Evolutionary conservation across 768 basidiomycete genomes (phyloP), one percentile per base, ranked within the genome.

Genomic region (Psilocybe sp.): DNA sequence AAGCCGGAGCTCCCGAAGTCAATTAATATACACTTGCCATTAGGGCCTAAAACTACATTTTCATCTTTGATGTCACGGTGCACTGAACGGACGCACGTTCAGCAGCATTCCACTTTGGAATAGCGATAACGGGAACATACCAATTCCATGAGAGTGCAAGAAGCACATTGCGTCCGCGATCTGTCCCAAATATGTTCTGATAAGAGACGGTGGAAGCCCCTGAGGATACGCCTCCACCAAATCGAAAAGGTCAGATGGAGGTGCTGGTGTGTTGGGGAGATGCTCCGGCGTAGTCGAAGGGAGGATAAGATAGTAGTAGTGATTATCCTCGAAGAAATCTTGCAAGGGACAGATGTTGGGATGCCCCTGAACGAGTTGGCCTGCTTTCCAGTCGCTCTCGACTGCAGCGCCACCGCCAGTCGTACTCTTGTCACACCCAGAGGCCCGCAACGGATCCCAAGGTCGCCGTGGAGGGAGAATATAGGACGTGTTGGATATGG

Each of bases 41-140:
- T 69, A 13, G 85, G 82, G 7, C 88, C 90, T 38, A 93, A 77
- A 34, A 93, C 86, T 13, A 93, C 89, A 64, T 98, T 97, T 67
- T 99, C 96, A 60, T 99, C 96, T 70, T 99, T 99, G 67, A 99
- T 85, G 62, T 99, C 96, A 46, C 96, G 89, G 67, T 99, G 96
- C 9, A 98, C 89, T 91, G 56, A 9, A 56, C 43, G 58, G 35
- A 37, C 7, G 23, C 7, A 28, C 7, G 23, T 28, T 43, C 37
- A 53, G 53, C 53, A 39, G 20, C 52, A 49, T 40, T 40, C 51
- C 19, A 10, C 10, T 36, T 15, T 37, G 13, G 12, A n/a, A 15
- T 38, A 18, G n/a, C 42, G 23, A 42, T 32, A 37, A 38, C 46
- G 44, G 42, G 44, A 15, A 53, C 83, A 64, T 61, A 89, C 96